Evolutionary conservation across 2,329 filamentous ascomycete genomes (phyloP), one percentile per base, ranked within the genome.

Genomic region (Penicillium polonicum): DNA sequence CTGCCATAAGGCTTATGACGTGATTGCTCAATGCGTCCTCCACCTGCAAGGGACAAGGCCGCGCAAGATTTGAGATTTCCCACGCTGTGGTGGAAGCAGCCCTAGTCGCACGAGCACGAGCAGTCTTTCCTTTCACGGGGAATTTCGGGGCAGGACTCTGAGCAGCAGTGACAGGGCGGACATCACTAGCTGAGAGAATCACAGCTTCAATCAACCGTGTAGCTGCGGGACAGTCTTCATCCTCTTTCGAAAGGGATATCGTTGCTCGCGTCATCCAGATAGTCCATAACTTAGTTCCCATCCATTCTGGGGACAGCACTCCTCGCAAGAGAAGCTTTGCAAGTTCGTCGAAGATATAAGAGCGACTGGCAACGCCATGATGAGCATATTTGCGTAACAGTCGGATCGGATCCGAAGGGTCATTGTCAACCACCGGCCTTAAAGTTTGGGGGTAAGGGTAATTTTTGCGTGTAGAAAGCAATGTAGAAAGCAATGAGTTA

Each of bases 211-310:
- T 68, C 21, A 74, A 54, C 4, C 60, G 61, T 3, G 66, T 69
- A 15, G 73, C 72, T 15, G 72, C 63, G 8, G 67, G 65, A 27
- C 60, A 75, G 45, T 75, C 61, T 8, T 60, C 52, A 54, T 75
- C 72, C n/a, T 68, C 67, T n/a, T 58, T 67, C 4, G 73, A 73
- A 45, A 76, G 63, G 29, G 74, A 76, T 38, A 69, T 66, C 13
- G 74, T 73, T 7, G 76, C 76, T 23, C 66, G 62, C 35, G 70
- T 67, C 63, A 77, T 65, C 57, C 71, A 74, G 7, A 60, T 59
- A 43, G 72, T 76, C 72, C 75, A 75, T 15, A 61, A 55, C 19
- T 62, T 70, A 15, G 75, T 77, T 41, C 74, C 73, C 69, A 77
- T 72, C 74, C 76, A 77, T 57, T 77, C 72, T 17, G 71, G 64